These are phyloP conservation scores for Coccinonectria pachysandricola DNA, from an alignment of 2,329 filamentous ascomycete genomes.

Conservation along the genomic window DNA sequence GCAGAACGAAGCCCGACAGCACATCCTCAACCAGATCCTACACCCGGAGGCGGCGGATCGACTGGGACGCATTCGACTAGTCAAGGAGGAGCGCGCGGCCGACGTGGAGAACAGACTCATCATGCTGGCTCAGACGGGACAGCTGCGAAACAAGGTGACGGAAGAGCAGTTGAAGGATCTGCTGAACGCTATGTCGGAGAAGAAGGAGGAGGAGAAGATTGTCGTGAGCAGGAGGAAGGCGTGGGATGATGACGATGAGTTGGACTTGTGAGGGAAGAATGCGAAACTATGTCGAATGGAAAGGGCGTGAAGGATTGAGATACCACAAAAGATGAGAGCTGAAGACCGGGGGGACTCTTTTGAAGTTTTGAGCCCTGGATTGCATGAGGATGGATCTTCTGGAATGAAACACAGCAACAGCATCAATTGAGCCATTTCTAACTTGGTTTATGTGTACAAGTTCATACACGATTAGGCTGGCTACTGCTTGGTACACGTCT, in stretches of 20 bases:
- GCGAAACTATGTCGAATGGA: slow-evolving; percentile 8
- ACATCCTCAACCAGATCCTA: slow-evolving; percentile 85
- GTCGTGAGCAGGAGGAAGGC: slow-evolving; percentile 75
- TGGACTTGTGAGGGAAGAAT: slow-evolving; percentile 41
- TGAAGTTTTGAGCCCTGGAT: no score
- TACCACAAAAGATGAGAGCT: no score
- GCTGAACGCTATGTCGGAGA: slow-evolving; percentile 73
- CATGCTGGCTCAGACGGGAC: slow-evolving; percentile 78
- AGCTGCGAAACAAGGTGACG: slow-evolving; percentile 77
- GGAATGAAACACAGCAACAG: no score
- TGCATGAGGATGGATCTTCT: no score
- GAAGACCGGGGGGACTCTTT: no score
- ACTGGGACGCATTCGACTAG: slow-evolving; percentile 84
- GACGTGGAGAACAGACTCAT: slow-evolving; percentile 92
- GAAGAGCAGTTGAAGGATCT: slow-evolving; percentile 92
- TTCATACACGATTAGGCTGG: no score
- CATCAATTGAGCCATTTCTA: no score
- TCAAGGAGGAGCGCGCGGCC: slow-evolving; percentile 82
- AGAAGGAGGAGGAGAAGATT: slow-evolving; percentile 71
- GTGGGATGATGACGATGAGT: slow-evolving; percentile 74
- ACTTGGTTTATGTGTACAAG: no score
- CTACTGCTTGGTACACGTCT: no score
- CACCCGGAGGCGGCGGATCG: slow-evolving; percentile 89
- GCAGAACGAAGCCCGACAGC: slow-evolving; percentile 59
- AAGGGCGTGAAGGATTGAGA: no score